Conservation (phyloP, 2,329 filamentous ascomycete genomes). For the Saccharata proteae region DNA sequence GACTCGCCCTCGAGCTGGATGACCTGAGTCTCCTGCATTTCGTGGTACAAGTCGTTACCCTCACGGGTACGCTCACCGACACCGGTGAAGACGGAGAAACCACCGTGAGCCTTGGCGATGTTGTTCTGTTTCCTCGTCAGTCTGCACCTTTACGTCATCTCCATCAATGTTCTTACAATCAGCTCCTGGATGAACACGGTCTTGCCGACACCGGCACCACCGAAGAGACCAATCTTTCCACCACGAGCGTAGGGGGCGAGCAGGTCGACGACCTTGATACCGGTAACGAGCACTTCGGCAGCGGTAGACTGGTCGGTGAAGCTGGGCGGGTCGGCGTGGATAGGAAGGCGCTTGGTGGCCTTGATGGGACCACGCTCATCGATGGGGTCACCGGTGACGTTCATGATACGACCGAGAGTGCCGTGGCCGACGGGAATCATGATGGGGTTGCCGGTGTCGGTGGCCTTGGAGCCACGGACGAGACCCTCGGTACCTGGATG, state of each 20-base stretch:
- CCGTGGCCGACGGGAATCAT: constrained; percentile 87
- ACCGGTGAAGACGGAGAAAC: constrained; percentile 99
- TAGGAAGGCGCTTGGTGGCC: constrained; percentile 72
- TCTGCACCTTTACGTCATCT: constrained; percentile 8
- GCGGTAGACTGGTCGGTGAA: constrained; percentile 94
- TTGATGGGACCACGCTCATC: constrained; percentile 99
- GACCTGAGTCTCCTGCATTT: constrained; percentile 99
- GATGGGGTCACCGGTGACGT: constrained; percentile 99
- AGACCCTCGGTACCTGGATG: constrained; percentile 99
- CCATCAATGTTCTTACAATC: constrained; percentile 52
- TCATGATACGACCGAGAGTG: constrained; percentile 98
- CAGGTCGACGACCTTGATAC: constrained; percentile 99
- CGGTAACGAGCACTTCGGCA: constrained; percentile 93
- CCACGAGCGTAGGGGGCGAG: constrained; percentile 98
- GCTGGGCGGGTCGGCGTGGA: constrained; percentile 84
- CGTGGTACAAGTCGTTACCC: constrained; percentile 99
- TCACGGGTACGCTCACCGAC: constrained; percentile 99
- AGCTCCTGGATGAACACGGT: constrained; percentile 99
- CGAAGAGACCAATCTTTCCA: constrained; percentile 99
- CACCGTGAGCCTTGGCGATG: constrained; percentile 99
- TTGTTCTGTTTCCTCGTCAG: constrained; percentile 59
- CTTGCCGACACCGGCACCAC: constrained; percentile 99
- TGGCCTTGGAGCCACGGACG: constrained; percentile 74
- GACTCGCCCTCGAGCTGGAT: constrained; percentile 98
- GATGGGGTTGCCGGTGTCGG: constrained; percentile 90